Base-by-base conservation (phyloP, 768 basidiomycete genomes). In the Chalciporus chontae region DNA sequence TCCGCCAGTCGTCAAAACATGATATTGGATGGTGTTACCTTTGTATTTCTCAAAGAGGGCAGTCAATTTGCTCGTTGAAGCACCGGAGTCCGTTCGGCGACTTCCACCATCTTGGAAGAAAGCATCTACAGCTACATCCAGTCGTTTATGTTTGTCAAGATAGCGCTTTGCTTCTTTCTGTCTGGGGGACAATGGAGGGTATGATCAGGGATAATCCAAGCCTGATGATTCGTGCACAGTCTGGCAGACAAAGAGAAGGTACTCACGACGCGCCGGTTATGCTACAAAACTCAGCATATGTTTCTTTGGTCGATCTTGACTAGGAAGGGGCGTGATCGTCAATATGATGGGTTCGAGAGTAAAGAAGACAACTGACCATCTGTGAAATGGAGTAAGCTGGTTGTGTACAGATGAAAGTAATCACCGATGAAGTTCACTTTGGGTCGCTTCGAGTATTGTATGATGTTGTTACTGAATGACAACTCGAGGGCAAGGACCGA, bases 241-340 rank as follows among this genome's bases (percentile, higher is more conserved):
- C 10, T 9, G 14, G 31, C 31, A 23, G 36, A 17, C 19, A 29
- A 34, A 8, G 19, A 32, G 38, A 26, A 34, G 38, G 43, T 41
- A 78, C 85, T 69, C 72, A 87, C 86, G 83, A 76, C 48, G 83
- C 74, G 49, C 84, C 81, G n/a, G 87, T 89, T 23, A 87, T 75
- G 17, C 67, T 64, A 55, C 79, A 79, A 66, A 89, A 87, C 55
- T 85, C 81, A 0, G 69, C 69, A 47, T 82, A 69, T 41, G 71
- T 70, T 52, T 84, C 83, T 52, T 62, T 70, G 14, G 45, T 47
- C 8, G 56, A 47, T 57, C 53, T 61, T 8, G 66, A 68, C 68
- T 69, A 13, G 29, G 19, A 36, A 14, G 24, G 45, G 2, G n/a
- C 24, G 23, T 32, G 38, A 32, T n/a, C 17, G 31, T 43, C 43